These are phyloP conservation scores for Linnemannia schmuckeri DNA, from an alignment of 192 early-diverging fungal genomes.

Conservation along the genomic window DNA sequence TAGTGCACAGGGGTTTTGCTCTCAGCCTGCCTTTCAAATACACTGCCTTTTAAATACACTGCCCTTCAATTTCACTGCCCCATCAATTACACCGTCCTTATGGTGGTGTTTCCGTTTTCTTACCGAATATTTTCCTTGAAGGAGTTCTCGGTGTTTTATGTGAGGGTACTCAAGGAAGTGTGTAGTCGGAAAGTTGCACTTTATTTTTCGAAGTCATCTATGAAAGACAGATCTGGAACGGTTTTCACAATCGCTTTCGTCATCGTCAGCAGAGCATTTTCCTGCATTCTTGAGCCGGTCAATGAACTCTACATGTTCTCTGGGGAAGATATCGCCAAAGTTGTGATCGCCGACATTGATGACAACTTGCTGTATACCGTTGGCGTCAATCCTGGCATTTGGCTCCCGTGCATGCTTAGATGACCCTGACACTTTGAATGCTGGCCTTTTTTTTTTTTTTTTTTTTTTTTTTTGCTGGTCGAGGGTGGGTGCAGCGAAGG, in stretches of 20 bases:
- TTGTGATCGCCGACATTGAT: constrained; percentile 21
- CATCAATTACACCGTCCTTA: too few species aligned
- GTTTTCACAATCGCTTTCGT: not conserved
- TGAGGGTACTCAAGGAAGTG: constrained; percentile 10
- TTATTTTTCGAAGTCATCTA: constrained; percentile 12
- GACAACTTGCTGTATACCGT: constrained; percentile 19
- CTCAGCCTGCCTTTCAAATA: constrained; percentile 8
- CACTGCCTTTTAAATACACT: not conserved
- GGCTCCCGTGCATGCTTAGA: not conserved
- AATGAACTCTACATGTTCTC: constrained; percentile 14
- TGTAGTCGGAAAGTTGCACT: constrained; percentile 10
- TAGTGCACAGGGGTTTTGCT: constrained; percentile 1
- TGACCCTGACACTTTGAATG: not conserved
- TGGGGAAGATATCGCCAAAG: constrained; percentile 8
- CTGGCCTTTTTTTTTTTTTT: not conserved
- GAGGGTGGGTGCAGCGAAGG: not conserved
- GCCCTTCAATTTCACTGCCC: not conserved
- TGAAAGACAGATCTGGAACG: not conserved
- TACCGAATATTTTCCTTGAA: constrained; percentile 5
- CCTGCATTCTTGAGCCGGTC: constrained; percentile 7
- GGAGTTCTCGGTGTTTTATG: constrained; percentile 10
- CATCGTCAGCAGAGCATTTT: constrained; percentile 9
- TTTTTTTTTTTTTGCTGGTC: not conserved
- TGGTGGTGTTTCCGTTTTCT: too few species aligned
- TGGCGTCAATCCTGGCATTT: not conserved